phyloP scores from a whole-genome alignment of 2,329 filamentous ascomycete genomes.

The Botrytis squamosa region DNA sequence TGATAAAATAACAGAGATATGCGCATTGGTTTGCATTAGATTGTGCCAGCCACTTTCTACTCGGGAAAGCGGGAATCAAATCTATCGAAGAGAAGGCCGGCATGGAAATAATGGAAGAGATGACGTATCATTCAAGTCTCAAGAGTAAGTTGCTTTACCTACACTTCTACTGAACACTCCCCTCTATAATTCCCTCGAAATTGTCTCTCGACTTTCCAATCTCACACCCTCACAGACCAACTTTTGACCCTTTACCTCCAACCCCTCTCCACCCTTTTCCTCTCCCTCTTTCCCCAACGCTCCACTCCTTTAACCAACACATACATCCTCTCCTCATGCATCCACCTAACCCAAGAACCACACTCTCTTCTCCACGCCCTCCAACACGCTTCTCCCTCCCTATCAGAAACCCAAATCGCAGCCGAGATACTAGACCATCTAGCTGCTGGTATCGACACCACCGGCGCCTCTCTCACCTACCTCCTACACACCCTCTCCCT shows the following conservation, averaged over 20 bases:
- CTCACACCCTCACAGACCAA: slow-evolving; percentile 47
- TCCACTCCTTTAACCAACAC: slow-evolving; percentile 53
- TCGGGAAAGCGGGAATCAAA: slow-evolving; percentile 58
- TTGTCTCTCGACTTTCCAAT: background rate
- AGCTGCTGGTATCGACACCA: slow-evolving; percentile 69
- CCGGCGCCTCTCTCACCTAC: slow-evolving; percentile 67
- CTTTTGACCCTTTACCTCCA: slow-evolving; percentile 69
- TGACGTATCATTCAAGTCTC: slow-evolving; percentile 65
- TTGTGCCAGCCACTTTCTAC: slow-evolving; percentile 67
- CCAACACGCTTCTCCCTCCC: slow-evolving; percentile 46
- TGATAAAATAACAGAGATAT: slow-evolving; percentile 23
- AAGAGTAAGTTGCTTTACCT: slow-evolving; percentile 51
- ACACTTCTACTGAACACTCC: background rate
- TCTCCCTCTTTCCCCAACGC: slow-evolving; percentile 59
- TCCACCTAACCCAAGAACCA: slow-evolving; percentile 48
- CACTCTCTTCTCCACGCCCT: slow-evolving; percentile 59
- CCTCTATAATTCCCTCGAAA: background rate
- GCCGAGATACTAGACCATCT: slow-evolving; percentile 72
- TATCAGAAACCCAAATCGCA: slow-evolving; percentile 53
- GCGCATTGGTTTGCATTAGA: slow-evolving; percentile 69
- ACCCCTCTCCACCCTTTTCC: slow-evolving; percentile 95
- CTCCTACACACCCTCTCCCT: slow-evolving; percentile 70
- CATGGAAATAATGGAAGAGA: slow-evolving; percentile 65
- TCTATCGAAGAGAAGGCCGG: slow-evolving; percentile 57
- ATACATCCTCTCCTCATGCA: slow-evolving; percentile 53